phyloP scores from a whole-genome alignment of 2,329 filamentous ascomycete genomes.

The Corniculantispora saksenae region DNA sequence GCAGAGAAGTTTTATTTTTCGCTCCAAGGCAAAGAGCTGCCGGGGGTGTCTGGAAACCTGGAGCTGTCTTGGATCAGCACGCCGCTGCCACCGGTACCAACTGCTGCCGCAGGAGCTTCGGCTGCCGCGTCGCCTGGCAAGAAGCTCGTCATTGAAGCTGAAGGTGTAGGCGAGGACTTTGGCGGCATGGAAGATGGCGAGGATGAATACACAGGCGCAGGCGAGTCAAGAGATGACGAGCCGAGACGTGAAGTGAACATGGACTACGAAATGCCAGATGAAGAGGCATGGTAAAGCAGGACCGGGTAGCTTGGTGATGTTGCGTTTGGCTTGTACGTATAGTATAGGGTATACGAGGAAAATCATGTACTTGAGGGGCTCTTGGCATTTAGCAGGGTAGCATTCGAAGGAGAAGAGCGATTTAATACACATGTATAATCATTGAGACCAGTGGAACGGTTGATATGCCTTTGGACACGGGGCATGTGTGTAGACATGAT shows the following conservation, averaged over 20 bases:
- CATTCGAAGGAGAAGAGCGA: not conserved
- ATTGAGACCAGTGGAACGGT: too few relatives aligned
- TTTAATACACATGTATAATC: not conserved
- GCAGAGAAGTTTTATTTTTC: constrained; percentile 70
- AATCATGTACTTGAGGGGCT: not conserved
- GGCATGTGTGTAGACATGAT: too few relatives aligned
- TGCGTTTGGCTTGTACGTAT: not conserved
- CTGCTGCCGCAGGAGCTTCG: not conserved
- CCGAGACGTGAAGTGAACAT: constrained; percentile 42
- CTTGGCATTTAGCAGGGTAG: not conserved
- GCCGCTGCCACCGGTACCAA: constrained; percentile 27
- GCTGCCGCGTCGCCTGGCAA: constrained; percentile 20
- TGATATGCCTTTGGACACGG: too few relatives aligned
- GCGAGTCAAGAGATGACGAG: constrained; percentile 25
- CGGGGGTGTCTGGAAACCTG: constrained; percentile 61
- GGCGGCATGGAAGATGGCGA: constrained; percentile 27
- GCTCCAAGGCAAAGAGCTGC: constrained; percentile 58
- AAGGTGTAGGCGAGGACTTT: constrained; percentile 8
- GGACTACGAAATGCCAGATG: constrained; percentile 57
- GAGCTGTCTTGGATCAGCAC: constrained; percentile 63
- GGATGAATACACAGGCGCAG: constrained; percentile 20
- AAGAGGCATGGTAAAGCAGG: constrained; percentile 44
- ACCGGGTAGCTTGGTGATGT: not conserved
- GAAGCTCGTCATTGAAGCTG: constrained; percentile 19
- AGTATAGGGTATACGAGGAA: not conserved